phyloP scores from a whole-genome alignment of 108 stramenopile genomes.

The Discostella pseudostelligera region DNA sequence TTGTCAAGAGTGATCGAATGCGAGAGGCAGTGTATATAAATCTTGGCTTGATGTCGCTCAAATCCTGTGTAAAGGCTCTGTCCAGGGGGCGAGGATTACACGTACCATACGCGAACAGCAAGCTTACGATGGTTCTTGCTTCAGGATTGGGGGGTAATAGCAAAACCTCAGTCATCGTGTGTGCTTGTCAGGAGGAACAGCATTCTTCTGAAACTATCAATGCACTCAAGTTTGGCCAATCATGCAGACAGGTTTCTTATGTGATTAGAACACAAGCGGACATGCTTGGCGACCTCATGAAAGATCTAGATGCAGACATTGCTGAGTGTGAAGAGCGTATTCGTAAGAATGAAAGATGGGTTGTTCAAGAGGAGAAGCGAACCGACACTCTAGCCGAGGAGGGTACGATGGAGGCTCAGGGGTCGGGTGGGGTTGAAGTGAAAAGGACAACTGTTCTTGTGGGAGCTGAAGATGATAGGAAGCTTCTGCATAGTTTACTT shows the following conservation, averaged over 20 bases:
- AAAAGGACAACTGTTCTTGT: slow-evolving; percentile 36
- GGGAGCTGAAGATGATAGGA: slow-evolving; percentile 44
- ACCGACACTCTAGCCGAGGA: slow-evolving; percentile 37
- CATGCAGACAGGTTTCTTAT: slow-evolving; percentile 46
- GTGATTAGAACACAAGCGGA: slow-evolving; percentile 30
- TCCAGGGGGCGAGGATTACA: slow-evolving; percentile 20
- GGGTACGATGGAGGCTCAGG: slow-evolving; percentile 38
- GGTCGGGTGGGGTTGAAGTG: slow-evolving; percentile 47
- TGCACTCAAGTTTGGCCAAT: slow-evolving; percentile 62
- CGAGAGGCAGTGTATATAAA: slow-evolving; percentile 76
- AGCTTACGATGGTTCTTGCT: slow-evolving; percentile 68
- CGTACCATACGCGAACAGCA: slow-evolving; percentile 68
- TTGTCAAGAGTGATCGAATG: slow-evolving; percentile 52
- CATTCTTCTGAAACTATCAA: slow-evolving; percentile 58
- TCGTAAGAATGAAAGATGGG: slow-evolving; percentile 48
- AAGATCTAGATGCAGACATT: slow-evolving; percentile 42
- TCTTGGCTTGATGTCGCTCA: slow-evolving; percentile 60
- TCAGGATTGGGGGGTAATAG: slow-evolving; percentile 66
- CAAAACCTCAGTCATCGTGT: slow-evolving; percentile 61
- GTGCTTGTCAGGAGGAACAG: slow-evolving; percentile 49
- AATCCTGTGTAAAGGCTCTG: slow-evolving; percentile 60
- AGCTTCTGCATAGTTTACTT: slow-evolving; percentile 33
- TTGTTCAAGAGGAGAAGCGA: slow-evolving; percentile 31
- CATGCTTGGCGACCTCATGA: slow-evolving; percentile 48
- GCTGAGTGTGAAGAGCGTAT: slow-evolving; percentile 34